Evolutionary conservation across 495 filamentous ascomycete species (phyloP).

Genomic region (Mycothermus thermophilus): DNA sequence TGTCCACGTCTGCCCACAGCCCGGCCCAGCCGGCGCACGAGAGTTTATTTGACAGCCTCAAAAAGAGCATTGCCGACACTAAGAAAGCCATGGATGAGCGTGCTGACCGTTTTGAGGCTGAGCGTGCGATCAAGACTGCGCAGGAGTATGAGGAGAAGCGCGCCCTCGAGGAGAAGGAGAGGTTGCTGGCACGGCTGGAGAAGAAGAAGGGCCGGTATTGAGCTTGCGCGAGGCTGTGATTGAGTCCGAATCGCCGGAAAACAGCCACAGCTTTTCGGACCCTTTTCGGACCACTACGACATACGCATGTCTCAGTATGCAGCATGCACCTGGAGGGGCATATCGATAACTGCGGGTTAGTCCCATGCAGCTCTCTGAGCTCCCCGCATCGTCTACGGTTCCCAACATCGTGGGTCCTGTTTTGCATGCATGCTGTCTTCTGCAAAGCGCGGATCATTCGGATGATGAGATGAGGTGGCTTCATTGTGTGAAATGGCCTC

Average conservation of each 20-base stretch:
- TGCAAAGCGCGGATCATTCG: slow-evolving; percentile 5
- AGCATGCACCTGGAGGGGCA: no score
- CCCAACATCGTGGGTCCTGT: no score
- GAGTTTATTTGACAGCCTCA: slow-evolving; percentile 11
- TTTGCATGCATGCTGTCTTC: no score
- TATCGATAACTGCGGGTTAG: no score
- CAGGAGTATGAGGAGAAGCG: slow-evolving; percentile 35
- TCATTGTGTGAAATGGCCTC: slow-evolving; percentile 9
- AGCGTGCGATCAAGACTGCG: slow-evolving; percentile 17
- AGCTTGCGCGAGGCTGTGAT: no score
- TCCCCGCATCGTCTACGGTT: no score
- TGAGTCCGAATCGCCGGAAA: no score
- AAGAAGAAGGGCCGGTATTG: slow-evolving; percentile 7
- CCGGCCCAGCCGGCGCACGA: slow-evolving; percentile 5
- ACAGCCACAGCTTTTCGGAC: no score
- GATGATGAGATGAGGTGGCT: slow-evolving; percentile 14
- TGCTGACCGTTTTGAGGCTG: slow-evolving; percentile 8
- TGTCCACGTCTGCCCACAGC: neutral
- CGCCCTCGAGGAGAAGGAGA: slow-evolving; percentile 30
- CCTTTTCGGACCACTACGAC: no score
- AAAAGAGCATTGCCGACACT: slow-evolving; percentile 13
- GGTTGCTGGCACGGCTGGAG: slow-evolving; percentile 19
- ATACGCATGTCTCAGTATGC: no score
- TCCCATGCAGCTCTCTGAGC: no score
- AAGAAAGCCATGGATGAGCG: slow-evolving; percentile 26